Base-by-base conservation (phyloP, 2,329 filamentous ascomycete species). In the Ascochyta viciae-villosae region DNA sequence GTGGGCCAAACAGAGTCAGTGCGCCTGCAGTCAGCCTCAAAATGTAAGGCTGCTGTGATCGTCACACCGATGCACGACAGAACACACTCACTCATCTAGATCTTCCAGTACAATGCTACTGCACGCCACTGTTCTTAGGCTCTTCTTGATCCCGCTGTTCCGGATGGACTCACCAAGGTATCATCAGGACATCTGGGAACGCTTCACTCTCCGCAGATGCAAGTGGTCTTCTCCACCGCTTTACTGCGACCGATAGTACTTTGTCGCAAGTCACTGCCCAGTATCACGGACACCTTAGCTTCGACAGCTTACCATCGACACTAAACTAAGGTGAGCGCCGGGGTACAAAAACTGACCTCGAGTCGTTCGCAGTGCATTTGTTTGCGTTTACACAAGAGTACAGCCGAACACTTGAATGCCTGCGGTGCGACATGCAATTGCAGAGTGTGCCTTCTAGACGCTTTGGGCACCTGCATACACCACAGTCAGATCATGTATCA, bases 1-100 rank as follows among this genome's bases (percentile, higher is more conserved):
- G 53, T 51, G 48, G 47, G 34, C 47, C 42, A 43, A 47, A 34
- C 26, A 47, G 35, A 33, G 47, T 45, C 53, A 47, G 39, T 51
- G 47, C 53, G 37, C 42, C 53, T 50, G 53, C 47, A 41, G 42
- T 56, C 52, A 56, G 47, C 53, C 47, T 56, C 41, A 47, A 24
- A 56, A 33, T 43, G 47, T 31, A 29, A 39, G 42, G 47, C 47
- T 43, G 42, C 41, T 42, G 34, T 39, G 35, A 50, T 35, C 46
- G 52, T 50, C 24, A 42, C 34, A 54, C 46, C 40, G 9, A 56
- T 43, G 47, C 37, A 42, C 42, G 6, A 47, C 31, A 34, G 31
- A 26, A 39, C 42, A 26, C 24, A 24, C 37, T 5, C 15, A 41
- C 12, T 27, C 33, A 19, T 23, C 31, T 39, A 23, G 33, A 6